Evolutionary conservation across 2,329 filamentous ascomycete species (phyloP), one percentile per base, ranked within the genome.

Genomic region (Monosporascus sp.): DNA sequence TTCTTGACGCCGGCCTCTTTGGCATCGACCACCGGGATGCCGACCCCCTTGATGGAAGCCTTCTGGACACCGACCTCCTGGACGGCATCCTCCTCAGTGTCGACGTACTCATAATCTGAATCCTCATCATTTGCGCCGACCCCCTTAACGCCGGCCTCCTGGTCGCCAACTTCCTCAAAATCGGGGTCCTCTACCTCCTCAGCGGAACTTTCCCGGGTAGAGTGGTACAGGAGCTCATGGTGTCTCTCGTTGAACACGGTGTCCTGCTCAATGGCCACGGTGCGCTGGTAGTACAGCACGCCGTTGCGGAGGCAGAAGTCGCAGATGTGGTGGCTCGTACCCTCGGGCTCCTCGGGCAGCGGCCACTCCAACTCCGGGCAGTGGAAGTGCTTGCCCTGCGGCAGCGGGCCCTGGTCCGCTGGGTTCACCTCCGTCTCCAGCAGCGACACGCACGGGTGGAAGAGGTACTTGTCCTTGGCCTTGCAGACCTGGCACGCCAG

Each of bases 331-430:
- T 35, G 11, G 18, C 22, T 43, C 18, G 25, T 51, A 22, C 39
- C 8, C 6, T 54, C 37, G 9, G 17, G 11, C 17, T 45, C 18
- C 39, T 49, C 22, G 5, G 43, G 37, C 4, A 53, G 48, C 2
- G 61, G 60, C 61, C 60, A 62, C 37, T 47, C 31, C 11, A 62
- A 17, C 0, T 55, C 35, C 2, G 53, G 48, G 31, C 56, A 61
- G 46, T 55, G 50, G 37, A 54, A 48, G 9, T 55, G 53, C 24
- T 49, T 22, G 15, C 25, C 47, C 24, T 35, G 38, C 3, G 38
- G 31, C 3, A 45, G 37, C 25, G 31, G 18, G 11, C 35, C 14
- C 4, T 38, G 35, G 18, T 41, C 31, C 22, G 24, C 41, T 9
- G 7, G 35, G 24, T 20, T 31, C 11, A 43, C 20, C 15, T 49